These are phyloP conservation scores for Cyclaneusma minus DNA, from an alignment of 2,329 filamentous ascomycete genomes.

Conservation along the genomic window DNA sequence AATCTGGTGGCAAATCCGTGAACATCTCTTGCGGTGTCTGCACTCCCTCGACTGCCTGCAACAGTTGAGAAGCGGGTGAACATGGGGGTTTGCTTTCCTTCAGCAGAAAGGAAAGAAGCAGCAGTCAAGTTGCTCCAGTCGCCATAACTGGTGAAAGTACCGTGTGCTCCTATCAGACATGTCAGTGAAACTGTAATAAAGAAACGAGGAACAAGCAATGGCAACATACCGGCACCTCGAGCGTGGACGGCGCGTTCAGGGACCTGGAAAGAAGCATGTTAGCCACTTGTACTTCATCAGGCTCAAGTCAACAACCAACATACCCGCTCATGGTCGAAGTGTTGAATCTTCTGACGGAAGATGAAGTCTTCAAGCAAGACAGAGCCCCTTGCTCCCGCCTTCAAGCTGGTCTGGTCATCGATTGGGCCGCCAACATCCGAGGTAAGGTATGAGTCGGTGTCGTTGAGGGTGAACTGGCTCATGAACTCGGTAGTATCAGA, in stretches of 20 bases:
- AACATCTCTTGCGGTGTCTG: slow-evolving; percentile 56
- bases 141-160: slow-evolving; percentile 51
- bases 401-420: slow-evolving; percentile 48
- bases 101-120: slow-evolving; percentile 42
- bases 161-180: slow-evolving; percentile 37
- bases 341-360: slow-evolving; percentile 56
- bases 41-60: slow-evolving; percentile 50
- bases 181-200: too few species aligned
- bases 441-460: slow-evolving; percentile 40
- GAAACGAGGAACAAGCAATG: too few species aligned
- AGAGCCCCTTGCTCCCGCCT: slow-evolving; percentile 49
- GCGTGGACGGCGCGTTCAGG: slow-evolving; percentile 56
- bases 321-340: slow-evolving; percentile 57
- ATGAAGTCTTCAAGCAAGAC: slow-evolving; percentile 59
- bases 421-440: slow-evolving; percentile 55
- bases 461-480: slow-evolving; percentile 30
- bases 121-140: slow-evolving; percentile 54
- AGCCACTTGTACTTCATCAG: not conserved
- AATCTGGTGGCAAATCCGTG: slow-evolving; percentile 56
- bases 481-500: slow-evolving; percentile 12
- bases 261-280: slow-evolving; percentile 22
- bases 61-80: slow-evolving; percentile 67
- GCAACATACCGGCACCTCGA: slow-evolving; percentile 35
- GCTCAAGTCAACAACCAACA: slow-evolving; percentile 8
- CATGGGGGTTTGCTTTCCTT: slow-evolving; percentile 44